Evolutionary conservation across 345 rosid genomes (phyloP).

Genomic region (Trapa incisa): DNA sequence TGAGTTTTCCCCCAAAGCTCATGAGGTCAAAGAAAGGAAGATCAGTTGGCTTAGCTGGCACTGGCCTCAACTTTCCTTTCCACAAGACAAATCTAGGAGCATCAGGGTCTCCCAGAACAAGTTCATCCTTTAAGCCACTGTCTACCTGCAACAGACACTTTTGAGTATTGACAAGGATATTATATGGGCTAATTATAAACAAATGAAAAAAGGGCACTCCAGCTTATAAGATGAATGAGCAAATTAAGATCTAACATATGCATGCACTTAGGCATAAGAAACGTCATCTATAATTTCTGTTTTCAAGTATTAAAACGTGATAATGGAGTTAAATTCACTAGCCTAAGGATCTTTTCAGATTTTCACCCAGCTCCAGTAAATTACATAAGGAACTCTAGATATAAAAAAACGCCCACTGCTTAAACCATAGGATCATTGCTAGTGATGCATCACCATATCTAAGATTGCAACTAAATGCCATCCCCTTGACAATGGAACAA

Average conservation of each 20-base stretch:
- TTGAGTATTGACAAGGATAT: neutral
- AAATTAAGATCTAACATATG: neutral
- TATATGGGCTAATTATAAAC: neutral
- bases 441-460: neutral
- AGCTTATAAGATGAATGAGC: neutral
- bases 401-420: neutral
- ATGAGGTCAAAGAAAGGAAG: slow-evolving; percentile 70
- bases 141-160: slow-evolving; percentile 46
- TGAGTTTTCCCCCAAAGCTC: slow-evolving; percentile 81
- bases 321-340: neutral
- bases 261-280: neutral
- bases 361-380: too few species aligned
- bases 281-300: neutral
- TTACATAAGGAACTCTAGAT: neutral
- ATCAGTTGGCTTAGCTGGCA: slow-evolving; percentile 64
- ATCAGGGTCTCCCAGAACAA: slow-evolving; percentile 83
- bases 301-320: neutral
- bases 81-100: slow-evolving; percentile 88
- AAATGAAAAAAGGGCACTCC: neutral
- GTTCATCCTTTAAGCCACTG: slow-evolving; percentile 73
- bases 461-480: neutral
- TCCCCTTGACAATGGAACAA: too few species aligned
- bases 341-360: neutral
- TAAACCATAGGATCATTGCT: neutral
- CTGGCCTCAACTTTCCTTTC: slow-evolving; percentile 81